phyloP scores from a whole-genome alignment of 805 yeast species.

The Candida methanosorbosa region DNA sequence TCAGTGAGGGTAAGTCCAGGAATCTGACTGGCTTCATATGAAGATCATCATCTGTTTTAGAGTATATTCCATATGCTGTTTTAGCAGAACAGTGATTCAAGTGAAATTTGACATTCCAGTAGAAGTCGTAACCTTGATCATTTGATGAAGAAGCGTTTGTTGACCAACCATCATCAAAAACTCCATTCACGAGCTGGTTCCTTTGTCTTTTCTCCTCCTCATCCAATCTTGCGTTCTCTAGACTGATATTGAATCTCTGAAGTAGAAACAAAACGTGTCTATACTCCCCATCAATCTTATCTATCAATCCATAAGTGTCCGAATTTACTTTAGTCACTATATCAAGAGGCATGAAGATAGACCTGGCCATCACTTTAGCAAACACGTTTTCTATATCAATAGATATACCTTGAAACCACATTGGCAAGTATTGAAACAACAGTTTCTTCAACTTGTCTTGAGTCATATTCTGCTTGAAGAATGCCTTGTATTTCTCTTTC shows the following conservation, averaged over 20 bases:
- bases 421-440: constrained; percentile 23
- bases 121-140: background rate
- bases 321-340: no score
- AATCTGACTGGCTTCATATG: background rate
- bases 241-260: no score
- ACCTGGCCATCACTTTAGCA: constrained; percentile 11
- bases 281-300: background rate
- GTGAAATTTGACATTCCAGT: background rate
- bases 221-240: no score
- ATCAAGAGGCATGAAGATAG: constrained; percentile 10
- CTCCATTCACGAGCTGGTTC: no score
- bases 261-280: background rate
- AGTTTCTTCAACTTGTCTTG: background rate
- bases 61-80: no score
- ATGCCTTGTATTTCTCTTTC: background rate
- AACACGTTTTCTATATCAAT: constrained; percentile 8
- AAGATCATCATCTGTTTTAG: no score
- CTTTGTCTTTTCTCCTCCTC: no score
- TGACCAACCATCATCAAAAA: no score
- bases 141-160: no score
- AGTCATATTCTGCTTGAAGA: background rate
- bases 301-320: no score
- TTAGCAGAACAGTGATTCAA: background rate
- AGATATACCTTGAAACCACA: constrained; percentile 21
- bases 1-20: background rate